Conservation (phyloP, 148 eudicot genomes). For the Camellia granthamiana region DNA sequence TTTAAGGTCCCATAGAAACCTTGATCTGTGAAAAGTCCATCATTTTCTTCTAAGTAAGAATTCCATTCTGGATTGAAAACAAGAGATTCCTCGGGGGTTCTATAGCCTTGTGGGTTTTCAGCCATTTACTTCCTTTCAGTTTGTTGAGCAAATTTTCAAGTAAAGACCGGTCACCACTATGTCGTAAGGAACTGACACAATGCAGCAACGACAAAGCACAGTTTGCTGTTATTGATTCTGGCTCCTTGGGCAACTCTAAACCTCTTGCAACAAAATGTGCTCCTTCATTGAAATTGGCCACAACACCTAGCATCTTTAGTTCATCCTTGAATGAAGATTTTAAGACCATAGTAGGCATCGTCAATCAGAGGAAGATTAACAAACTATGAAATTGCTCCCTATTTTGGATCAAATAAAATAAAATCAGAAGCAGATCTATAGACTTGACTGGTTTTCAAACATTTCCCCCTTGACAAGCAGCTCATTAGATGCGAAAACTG, state of each 20-base stretch:
- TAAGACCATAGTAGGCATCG: constrained; percentile 10
- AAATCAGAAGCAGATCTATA: background rate
- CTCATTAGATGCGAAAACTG: background rate
- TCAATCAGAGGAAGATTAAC: constrained; percentile 24
- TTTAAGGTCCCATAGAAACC: constrained; percentile 17
- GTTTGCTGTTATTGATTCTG: background rate
- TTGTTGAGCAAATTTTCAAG: background rate
- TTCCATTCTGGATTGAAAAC: constrained; percentile 15
- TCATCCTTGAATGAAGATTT: constrained; percentile 22
- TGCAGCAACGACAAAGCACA: constrained; percentile 1
- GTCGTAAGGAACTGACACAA: background rate
- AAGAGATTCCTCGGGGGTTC: constrained; percentile 15
- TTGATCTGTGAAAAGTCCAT: constrained; percentile 18
- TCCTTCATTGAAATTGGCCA: constrained; percentile 15
- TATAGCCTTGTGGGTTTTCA: constrained; percentile 26
- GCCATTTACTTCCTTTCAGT: constrained; percentile 17
- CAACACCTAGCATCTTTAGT: constrained; percentile 20
- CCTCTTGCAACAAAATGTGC: constrained; percentile 15
- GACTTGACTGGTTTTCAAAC: constrained; percentile 8
- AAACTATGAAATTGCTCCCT: constrained; percentile 13
- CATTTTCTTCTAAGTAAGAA: constrained; percentile 13
- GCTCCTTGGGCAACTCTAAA: background rate
- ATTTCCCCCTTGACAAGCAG: constrained; percentile 10
- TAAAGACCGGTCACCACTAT: constrained; percentile 3
- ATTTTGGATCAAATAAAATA: constrained; percentile 7